Evolutionary conservation across 176 grass and related monocot genomes (phyloP).

Genomic region (Lolium perenne): DNA sequence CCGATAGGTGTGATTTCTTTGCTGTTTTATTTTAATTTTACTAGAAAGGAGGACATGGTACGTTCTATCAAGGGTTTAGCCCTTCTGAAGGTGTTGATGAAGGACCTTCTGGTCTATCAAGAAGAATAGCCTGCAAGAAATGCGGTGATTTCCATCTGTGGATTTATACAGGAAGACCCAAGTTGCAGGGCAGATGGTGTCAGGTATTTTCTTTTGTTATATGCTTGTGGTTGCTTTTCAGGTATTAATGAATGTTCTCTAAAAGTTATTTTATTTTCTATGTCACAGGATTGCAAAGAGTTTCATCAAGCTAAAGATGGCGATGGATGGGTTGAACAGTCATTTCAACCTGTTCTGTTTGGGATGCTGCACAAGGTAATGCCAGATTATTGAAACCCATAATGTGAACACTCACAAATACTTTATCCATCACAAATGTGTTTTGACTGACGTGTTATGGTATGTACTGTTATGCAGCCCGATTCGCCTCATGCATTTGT

Average conservation of each 20-base stretch:
- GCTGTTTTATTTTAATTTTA: conserved; percentile 37
- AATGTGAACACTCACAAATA: neutral
- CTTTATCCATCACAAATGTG: conserved; percentile 11
- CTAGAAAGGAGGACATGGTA: conserved; percentile 78
- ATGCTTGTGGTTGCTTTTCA: conserved; percentile 24
- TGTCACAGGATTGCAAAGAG: conserved; percentile 85
- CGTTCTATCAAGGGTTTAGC: conserved; percentile 73
- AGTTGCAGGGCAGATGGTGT: conserved; percentile 97
- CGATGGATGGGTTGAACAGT: conserved; percentile 99
- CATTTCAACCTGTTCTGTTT: conserved; percentile 81
- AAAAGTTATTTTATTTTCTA: conserved; percentile 3
- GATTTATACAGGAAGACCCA: conserved; percentile 84
- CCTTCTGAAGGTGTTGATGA: conserved; percentile 86
- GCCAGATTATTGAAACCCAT: conserved; percentile 28
- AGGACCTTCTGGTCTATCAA: conserved; percentile 68
- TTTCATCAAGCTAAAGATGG: conserved; percentile 99
- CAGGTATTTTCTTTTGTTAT: conserved; percentile 62
- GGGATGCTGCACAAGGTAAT: conserved; percentile 87
- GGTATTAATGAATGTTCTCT: conserved; percentile 15
- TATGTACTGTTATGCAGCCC: conserved; percentile 60
- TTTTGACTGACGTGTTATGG: conserved; percentile 49
- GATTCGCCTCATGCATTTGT: conserved; percentile 81
- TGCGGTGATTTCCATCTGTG: conserved; percentile 86
- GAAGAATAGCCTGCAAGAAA: conserved; percentile 96
- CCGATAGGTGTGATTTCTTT: conserved; percentile 22